Base-by-base conservation (phyloP, 2,329 filamentous ascomycete genomes). In the Fusarium sp. region DNA sequence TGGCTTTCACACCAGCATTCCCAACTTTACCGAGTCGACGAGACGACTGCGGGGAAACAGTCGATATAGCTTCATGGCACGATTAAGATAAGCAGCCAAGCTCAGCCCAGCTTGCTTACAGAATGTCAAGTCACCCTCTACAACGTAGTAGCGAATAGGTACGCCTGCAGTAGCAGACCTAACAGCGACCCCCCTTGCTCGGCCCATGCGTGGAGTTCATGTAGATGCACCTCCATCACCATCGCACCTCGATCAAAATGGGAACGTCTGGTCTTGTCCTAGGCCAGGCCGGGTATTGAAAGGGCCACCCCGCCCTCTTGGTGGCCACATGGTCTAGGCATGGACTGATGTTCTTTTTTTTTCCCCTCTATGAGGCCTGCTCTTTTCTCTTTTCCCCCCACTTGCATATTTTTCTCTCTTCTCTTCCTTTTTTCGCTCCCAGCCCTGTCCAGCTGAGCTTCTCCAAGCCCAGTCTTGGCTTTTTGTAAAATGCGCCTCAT, bases 171-270 rank as follows among this genome's bases (percentile, higher is more conserved):
- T 56, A 63, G 40, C 40, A 50, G 50, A 25, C 32, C 32, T 33
- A 37, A 3, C 35, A 38, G 20, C 56, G 32, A 14, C 32, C 43
- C 59, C 63, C 71, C 69, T 70, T 68, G 68, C 66, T 78, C 73
- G 68, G 66, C 64, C 68, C 73, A 78, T 78, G 60, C 70, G 65
- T 78, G 64, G 71, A 76, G 76, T 76, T 75, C 75, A 78, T 77
- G 76, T 78, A 73, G 64, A 63, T 65, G 60, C 66, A 70, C 56
- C 65, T 37, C 27, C 65, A 68, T 27, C 66, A 65, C 61, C 58
- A 52, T 61, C 52, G 63, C 64, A 60, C 50, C 45, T 50, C 25
- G 50, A 35, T 63, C 64, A 65, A 50, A 33, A 65, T 70, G 63
- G 60, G 64, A 37, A 45, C 17, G 47, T 58, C 35, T 57, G 11